These are phyloP conservation scores for Candida parachauliodes DNA, from an alignment of 805 yeast genomes.

Conservation along the genomic window DNA sequence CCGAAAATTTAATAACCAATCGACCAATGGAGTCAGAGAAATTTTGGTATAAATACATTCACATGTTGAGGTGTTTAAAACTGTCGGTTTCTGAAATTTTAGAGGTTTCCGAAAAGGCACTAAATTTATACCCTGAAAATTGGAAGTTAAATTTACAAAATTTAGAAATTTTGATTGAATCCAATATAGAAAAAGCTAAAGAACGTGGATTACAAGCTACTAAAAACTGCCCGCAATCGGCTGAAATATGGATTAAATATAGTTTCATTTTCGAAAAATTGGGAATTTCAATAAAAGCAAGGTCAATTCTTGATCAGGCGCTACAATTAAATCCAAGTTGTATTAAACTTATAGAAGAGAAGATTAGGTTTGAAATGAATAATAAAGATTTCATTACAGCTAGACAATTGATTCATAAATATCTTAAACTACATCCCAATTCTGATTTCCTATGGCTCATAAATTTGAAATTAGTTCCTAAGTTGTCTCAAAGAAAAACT, in stretches of 20 bases:
- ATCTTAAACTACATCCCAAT: constrained; percentile 53
- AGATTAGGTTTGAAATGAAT: constrained; percentile 54
- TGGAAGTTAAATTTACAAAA: constrained; percentile 58
- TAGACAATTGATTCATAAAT: constrained; percentile 51
- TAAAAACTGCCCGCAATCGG: constrained; percentile 40
- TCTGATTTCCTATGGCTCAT: constrained; percentile 67
- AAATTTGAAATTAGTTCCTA: constrained; percentile 44
- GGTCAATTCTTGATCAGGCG: constrained; percentile 71
- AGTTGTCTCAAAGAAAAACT: constrained; percentile 51
- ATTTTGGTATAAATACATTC: constrained; percentile 56
- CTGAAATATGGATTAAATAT: constrained; percentile 52
- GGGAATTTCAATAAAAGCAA: constrained; percentile 51
- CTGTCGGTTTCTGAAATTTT: constrained; percentile 8
- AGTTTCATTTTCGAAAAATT: constrained; percentile 46
- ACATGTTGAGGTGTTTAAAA: constrained; percentile 17
- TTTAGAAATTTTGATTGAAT: constrained; percentile 48
- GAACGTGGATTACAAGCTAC: constrained; percentile 49
- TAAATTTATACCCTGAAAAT: constrained; percentile 45
- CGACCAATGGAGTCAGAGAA: constrained; percentile 33
- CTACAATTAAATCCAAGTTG: constrained; percentile 46
- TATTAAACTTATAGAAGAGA: constrained; percentile 56
- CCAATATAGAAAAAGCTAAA: constrained; percentile 38
- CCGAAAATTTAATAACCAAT: constrained; percentile 19
- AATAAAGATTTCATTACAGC: constrained; percentile 51
- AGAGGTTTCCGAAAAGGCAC: constrained; percentile 41